Percentiles rank a stretch among this genome's conserved stretches.
These are phyloP conservation scores for Ploettnerulaceae sp. DNA, from an alignment of 2,329 filamentous ascomycete species.

Conservation along the genomic window DNA sequence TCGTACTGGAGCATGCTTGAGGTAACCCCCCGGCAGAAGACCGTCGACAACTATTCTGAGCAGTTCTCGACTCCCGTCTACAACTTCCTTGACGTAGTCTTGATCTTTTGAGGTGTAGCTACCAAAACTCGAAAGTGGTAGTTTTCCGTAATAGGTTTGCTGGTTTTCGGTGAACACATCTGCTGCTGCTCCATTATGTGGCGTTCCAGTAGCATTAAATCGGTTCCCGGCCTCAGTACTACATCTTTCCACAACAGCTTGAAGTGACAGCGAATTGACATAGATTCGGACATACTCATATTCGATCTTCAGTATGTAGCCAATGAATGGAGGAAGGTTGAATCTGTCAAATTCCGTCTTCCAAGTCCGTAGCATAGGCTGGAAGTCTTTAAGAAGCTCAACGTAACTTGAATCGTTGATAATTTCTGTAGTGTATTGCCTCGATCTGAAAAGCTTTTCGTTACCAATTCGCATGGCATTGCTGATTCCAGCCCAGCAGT, in stretches of 20 bases:
- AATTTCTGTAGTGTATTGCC: conserved; percentile 81
- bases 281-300: conserved; percentile 95
- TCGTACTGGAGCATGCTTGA: conserved; percentile 77
- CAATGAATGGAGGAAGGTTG: conserved; percentile 58
- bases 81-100: conserved; percentile 70
- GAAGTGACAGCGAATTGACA: conserved; percentile 86
- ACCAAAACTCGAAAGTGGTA: conserved; percentile 59
- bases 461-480: conserved; percentile 90
- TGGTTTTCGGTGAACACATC: conserved; percentile 54
- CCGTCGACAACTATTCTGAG: conserved; percentile 72
- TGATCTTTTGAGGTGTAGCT: conserved; percentile 63
- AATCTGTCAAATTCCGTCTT: conserved; percentile 77
- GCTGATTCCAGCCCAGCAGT: conserved; percentile 93
- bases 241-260: conserved; percentile 91
- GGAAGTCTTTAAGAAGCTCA: conserved; percentile 73
- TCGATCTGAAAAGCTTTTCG: conserved; percentile 79
- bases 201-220: conserved; percentile 31
- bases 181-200: conserved; percentile 35
- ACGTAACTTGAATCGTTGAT: conserved; percentile 84
- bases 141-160: conserved; percentile 59
- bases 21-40: conserved; percentile 66
- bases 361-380: conserved; percentile 74
- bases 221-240: conserved; percentile 64
- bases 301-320: conserved; percentile 83
- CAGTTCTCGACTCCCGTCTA: conserved; percentile 73